Base-by-base conservation (phyloP, 2,329 filamentous ascomycete species). In the Sarocladium strictum region DNA sequence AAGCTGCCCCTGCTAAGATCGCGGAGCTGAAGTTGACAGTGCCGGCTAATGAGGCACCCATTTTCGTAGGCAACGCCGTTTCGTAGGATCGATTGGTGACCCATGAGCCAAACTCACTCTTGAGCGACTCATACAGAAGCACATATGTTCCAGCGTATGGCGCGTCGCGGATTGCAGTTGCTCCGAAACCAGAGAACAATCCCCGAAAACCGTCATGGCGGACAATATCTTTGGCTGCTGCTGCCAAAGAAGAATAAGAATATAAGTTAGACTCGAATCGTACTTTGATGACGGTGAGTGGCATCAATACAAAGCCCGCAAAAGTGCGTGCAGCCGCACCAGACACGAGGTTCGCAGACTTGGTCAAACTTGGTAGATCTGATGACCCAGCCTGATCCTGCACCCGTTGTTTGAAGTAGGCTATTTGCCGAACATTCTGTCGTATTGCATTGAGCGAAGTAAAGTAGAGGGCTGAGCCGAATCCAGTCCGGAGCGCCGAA, bases 141-240 rank as follows among this genome's bases (percentile, higher is more conserved):
- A 99, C 90, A 65, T 99, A 99, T 15, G 97, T 77, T 0, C 94
- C 94, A 0, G 94, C 94, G 67, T 97, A 97, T 0, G 94, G 94
- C n/a, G 92, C 94, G 70, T 99, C 94, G 45, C 94, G 81, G 26
- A 96, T 83, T 1, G 94, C 90, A 0, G 94, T 99, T 1, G 93
- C 94, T 40, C 94, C 94, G 65, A 96, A 96, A 1, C 94, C 94
- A 0, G 89, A 84, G 64, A 97, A 97, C 71, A 99, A 95, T 0
- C 93, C 94, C 27, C 86, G 82, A 3, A 89, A 55, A 0, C 94
- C 92, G 61, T 93, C 86, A 0, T 76, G 81, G 7, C 77, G 76
- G 53, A 86, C 72, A 26, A 97, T 97, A 61, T 94, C 90, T 32
- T 75, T 75, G 1, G 81, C 84, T 0, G 94, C 94, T 35, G 83